Base-by-base conservation (phyloP, 2,329 filamentous ascomycete genomes). In the Xylariaceae sp. region DNA sequence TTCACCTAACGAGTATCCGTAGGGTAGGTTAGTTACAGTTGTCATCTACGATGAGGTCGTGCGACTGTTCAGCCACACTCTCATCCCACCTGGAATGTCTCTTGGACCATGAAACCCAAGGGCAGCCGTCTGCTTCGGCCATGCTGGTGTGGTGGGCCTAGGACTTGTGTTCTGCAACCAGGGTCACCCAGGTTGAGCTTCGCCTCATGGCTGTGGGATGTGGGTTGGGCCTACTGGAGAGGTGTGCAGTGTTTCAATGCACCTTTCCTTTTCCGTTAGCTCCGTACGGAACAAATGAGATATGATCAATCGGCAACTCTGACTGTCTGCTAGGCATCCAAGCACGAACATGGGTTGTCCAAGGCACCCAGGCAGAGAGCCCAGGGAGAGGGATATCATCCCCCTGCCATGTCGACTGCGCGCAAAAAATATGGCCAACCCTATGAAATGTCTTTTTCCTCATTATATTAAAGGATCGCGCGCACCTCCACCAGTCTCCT, bases 261-360 rank as follows among this genome's bases (percentile, higher is more conserved):
- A 52, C 61, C 56, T 61, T 62, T 61, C 61, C 59, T 48, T 53
- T 62, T 58, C 57, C 42, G 60, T 54, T 42, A 52, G 48, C 40
- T 54, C 50, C 54, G 45, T 22, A 44, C 19, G 18, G 18, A 39
- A 32, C 7, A 36, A 35, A n/a, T 35, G 51, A 45, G 49, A 54
- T 54, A 41, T 62, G 59, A 62, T 57, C 59, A 53, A 62, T 60
- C 58, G 60, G 55, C 49, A n/a, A 12, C 43, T 48, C 46, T 44
- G 39, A 27, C 22, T 27, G 22, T 27, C 12, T 36, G 33, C 49
- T 30, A 56, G 48, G 51, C 53, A 51, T 47, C 48, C 51, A 47
- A 52, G 51, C 51, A 56, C 49, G 52, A 45, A 57, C 48, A 41
- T 17, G 43, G 45, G 43, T 36, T 36, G 15, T n/a, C 43, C 58